Evolutionary conservation across 2,329 filamentous ascomycete genomes (phyloP), one percentile per base, ranked within the genome.

Genomic region (Scytalidium lignicola): DNA sequence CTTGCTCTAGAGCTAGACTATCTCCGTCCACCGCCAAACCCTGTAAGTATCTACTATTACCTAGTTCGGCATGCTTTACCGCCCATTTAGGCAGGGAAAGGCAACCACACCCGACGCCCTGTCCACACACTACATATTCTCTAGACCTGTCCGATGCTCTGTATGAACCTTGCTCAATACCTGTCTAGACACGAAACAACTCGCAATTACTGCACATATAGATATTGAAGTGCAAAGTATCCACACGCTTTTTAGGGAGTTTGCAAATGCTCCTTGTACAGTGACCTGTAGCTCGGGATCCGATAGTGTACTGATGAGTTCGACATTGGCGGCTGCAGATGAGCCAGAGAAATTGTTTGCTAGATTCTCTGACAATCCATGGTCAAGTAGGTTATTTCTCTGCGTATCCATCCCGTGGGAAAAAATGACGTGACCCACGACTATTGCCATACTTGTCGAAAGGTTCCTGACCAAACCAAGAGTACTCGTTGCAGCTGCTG

Each of bases 361-460:
- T 13, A 41, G 6, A 22, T 41, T 28, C 17, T 21, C 9, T 19
- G 21, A n/a, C 39, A 48, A 15, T 26, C 26, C 19, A 6, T 26
- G 23, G 13, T 18, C 10, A 15, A 18, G 19, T 5, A 72, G 53
- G 79, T 67, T 82, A 89, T 88, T 51, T 76, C 70, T 62, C 90
- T 90, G 39, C n/a, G n/a, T 18, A 20, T 32, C 23, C 28, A 51
- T 37, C 17, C 66, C 65, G 52, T 73, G 73, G 66, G 89, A 83
- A 69, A 91, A 90, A 28, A 91, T 76, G 42, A 89, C 85, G n/a
- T 85, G 82, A 20, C 88, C 88, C 37, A 90, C 73, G 1, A 89
- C 85, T 44, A 90, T 78, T 0, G 83, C 84, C 17, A 84, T 77
- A 1, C 82, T 77, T 0, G 82, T 87, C 4, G 81, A 83, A 2